Base-by-base conservation (phyloP, 208 protist genomes). In the Crithidia bombi region DNA sequence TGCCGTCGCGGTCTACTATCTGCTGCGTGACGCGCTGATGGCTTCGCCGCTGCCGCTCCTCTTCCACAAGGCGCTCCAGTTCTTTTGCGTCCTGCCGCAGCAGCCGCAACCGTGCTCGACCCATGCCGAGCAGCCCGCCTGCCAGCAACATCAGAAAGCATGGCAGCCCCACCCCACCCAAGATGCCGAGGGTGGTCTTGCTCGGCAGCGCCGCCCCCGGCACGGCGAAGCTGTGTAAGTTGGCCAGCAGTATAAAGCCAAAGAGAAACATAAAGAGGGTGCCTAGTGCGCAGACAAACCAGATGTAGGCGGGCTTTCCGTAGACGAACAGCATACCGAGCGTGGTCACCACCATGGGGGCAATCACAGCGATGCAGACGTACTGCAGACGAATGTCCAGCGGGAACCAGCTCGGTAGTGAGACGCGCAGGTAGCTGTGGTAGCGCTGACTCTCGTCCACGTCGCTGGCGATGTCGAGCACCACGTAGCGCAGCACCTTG, bases 361-460 rank as follows among this genome's bases (percentile, higher is more conserved):
- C 66, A 5, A 88, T 43, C 38, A 87, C 61, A 35, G 65, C 67
- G 68, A 88, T 66, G 58, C 78, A 51, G 12, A 85, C 67, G 56
- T 80, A 92, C 47, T 86, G 79, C 36, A 92, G 49, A 15, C 86
- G 86, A 23, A 78, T 69, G 38, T 92, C 85, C 15, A 89, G 65
- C 2, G 89, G 85, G 14, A 94, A 33, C 85, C 86, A 94, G 10
- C n/a, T 26, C 1, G 86, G 86, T 23, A 92, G 52, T 0, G 44
- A 63, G 1, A 90, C 41, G 5, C 57, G 68, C 38, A 89, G 38
- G 11, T 70, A 64, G 33, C 81, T 86, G 30, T 64, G 65, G 65
- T 87, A 84, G n/a, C 66, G 70, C 64, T 87, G 44, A 10, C 11
- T 28, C 30, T 85, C 71, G 49, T 39, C 30, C 10, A 79, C 49